Evolutionary conservation across 2,329 filamentous ascomycete genomes (phyloP).

Genomic region (Monosporascus sp.): DNA sequence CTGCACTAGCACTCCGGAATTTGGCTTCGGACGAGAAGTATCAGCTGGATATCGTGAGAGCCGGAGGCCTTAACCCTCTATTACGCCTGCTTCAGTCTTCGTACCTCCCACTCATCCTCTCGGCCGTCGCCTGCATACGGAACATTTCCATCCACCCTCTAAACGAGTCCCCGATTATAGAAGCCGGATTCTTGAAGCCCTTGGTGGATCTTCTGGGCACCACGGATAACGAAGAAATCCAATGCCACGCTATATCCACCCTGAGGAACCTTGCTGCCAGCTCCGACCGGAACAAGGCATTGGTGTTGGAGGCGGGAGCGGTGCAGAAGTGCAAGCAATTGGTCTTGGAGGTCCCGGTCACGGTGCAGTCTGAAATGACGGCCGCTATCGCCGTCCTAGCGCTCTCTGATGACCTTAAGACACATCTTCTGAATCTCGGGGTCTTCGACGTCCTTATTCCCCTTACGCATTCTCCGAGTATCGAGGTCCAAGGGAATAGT

Average conservation of each 20-base stretch:
- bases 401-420: constrained; percentile 91
- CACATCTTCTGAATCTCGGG: constrained; percentile 81
- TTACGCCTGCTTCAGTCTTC: constrained; percentile 89
- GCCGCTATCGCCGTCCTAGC: constrained; percentile 97
- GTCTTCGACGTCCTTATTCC: constrained; percentile 97
- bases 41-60: constrained; percentile 92
- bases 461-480: constrained; percentile 88
- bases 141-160: constrained; percentile 98
- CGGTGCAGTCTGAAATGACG: constrained; percentile 98
- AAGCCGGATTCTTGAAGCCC: constrained; percentile 91
- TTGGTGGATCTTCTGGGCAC: constrained; percentile 90
- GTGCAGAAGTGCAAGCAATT: constrained; percentile 99
- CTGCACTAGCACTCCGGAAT: constrained; percentile 87
- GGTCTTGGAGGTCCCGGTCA: constrained; percentile 85
- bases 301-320: constrained; percentile 93
- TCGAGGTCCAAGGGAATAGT: constrained; percentile 97
- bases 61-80: constrained; percentile 77
- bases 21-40: constrained; percentile 98
- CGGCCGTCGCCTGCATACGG: constrained; percentile 93
- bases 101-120: constrained; percentile 91
- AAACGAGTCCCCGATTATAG: constrained; percentile 98
- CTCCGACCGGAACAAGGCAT: constrained; percentile 94
- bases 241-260: constrained; percentile 97
- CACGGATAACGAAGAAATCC: constrained; percentile 97
- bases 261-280: constrained; percentile 92